phyloP scores from a whole-genome alignment of 1,139 yeast genomes.

The Hanseniaspora uvarum region DNA sequence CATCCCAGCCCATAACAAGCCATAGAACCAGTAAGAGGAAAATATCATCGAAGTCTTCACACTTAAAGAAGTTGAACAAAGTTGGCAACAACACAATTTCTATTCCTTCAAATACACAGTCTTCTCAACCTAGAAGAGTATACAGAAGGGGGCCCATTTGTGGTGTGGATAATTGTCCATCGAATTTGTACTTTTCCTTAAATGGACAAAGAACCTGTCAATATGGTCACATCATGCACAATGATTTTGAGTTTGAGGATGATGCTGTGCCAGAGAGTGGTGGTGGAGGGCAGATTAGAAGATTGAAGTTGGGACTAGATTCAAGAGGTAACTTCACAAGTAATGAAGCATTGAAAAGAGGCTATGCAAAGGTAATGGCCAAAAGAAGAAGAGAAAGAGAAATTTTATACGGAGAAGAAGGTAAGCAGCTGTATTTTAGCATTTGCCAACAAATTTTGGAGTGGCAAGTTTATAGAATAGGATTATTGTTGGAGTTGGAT shows the following conservation, averaged over 20 bases:
- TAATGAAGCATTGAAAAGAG: constrained; percentile 18
- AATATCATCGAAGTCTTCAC: constrained; percentile 36
- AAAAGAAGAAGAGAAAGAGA: constrained; percentile 19
- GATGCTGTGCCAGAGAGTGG: constrained; percentile 43
- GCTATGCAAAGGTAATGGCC: constrained; percentile 19
- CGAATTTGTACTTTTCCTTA: constrained; percentile 56
- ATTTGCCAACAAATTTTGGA: constrained; percentile 49
- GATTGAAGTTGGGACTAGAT: constrained; percentile 41
- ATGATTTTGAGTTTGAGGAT: constrained; percentile 66
- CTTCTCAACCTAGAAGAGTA: constrained; percentile 1
- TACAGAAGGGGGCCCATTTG: constrained; percentile 59
- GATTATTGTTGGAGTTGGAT: constrained; percentile 18
- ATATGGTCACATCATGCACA: constrained; percentile 80
- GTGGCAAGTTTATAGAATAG: constrained; percentile 33
- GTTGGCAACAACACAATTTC: constrained; percentile 48
- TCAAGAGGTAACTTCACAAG: constrained; percentile 24
- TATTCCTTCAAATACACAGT: constrained; percentile 51
- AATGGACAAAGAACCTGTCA: constrained; percentile 80
- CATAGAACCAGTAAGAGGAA: constrained; percentile 16
- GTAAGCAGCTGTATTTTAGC: constrained; percentile 38
- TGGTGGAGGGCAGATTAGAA: constrained; percentile 41
- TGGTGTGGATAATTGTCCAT: constrained; percentile 82
- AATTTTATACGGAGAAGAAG: constrained; percentile 45
- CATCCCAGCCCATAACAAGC: constrained; percentile 4
- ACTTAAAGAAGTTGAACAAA: constrained; percentile 21